Evolutionary conservation across 257 asterid species (phyloP), one percentile per base, ranked within the genome.

Genomic region (Voacanga thouarsii): DNA sequence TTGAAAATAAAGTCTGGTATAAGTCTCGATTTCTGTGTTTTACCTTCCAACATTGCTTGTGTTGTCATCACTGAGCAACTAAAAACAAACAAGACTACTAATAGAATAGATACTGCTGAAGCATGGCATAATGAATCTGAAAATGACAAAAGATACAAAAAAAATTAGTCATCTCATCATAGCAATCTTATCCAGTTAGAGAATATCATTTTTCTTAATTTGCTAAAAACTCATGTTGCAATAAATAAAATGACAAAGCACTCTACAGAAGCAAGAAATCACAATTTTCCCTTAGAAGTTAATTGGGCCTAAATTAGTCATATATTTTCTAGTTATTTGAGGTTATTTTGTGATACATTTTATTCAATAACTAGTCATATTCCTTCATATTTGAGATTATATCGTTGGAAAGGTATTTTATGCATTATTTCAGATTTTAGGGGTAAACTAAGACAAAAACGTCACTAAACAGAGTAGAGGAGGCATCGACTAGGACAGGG

Each of bases 111-210:
- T 79, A 91, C 49, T 51, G 98, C 97, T 1, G 99, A 95, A 30
- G 96, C 97, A 78, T 95, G 96, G 79, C 96, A 86, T 50, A 95
- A 85, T 28, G 99, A 95, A 89, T 95, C 99, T 95, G 92, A 85
- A 80, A 75, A 75, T 65, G 30, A 74, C 72, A 67, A 23, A 82
- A 81, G 77, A 79, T 74, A 83, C 80, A 82, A 64, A 80, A 74
- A 37, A 82, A 55, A n/a, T 89, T 78, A 77, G 86, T 80, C 78
- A 79, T 78, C 63, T 14, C 72, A 28, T 28, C 28, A 1, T 57
- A 24, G 24, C 50, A 37, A 60, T 44, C 24, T 56, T 75, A n/a
- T 68, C 72, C 59, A 75, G 72, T 80, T 12, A 19, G 28, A 16
- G 12, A 23, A 45, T 0, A 30, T 24, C 39, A 12, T 7, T 4